Percentiles rank a stretch among this genome's conserved stretches.
phyloP scores from a whole-genome alignment of 2,329 filamentous ascomycete genomes.

The Thielaviopsis musarum region DNA sequence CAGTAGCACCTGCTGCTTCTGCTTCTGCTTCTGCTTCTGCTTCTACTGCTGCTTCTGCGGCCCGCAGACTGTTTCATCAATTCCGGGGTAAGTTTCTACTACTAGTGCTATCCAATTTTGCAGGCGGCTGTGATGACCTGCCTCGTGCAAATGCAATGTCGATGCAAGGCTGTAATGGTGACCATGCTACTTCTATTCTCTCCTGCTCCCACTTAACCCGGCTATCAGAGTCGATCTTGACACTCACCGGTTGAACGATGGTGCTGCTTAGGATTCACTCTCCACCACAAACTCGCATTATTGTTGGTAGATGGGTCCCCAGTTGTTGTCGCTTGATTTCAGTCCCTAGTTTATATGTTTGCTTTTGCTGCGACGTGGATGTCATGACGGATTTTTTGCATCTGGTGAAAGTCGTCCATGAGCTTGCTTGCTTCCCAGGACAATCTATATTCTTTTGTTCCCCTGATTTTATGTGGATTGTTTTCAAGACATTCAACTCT shows the following conservation, averaged over 20 bases:
- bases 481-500: background rate
- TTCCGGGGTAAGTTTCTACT: background rate
- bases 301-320: background rate
- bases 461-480: background rate
- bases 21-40: no score
- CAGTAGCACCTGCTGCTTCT: background rate
- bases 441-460: background rate
- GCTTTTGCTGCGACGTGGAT: background rate
- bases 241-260: background rate
- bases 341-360: background rate
- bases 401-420: background rate
- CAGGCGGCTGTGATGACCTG: background rate
- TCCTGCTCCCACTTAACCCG: background rate
- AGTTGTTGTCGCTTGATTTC: background rate
- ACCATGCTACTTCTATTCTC: background rate
- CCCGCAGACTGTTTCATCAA: conserved; percentile 8
- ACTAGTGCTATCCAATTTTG: background rate
- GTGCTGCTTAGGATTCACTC: background rate
- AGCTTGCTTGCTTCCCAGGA: background rate
- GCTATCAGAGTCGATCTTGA: background rate
- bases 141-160: background rate
- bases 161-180: background rate
- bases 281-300: background rate
- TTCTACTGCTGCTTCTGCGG: background rate
- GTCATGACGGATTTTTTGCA: background rate